These are phyloP conservation scores for Miamiensis avidus DNA, from an alignment of 169 alveolate genomes.

Conservation along the genomic window DNA sequence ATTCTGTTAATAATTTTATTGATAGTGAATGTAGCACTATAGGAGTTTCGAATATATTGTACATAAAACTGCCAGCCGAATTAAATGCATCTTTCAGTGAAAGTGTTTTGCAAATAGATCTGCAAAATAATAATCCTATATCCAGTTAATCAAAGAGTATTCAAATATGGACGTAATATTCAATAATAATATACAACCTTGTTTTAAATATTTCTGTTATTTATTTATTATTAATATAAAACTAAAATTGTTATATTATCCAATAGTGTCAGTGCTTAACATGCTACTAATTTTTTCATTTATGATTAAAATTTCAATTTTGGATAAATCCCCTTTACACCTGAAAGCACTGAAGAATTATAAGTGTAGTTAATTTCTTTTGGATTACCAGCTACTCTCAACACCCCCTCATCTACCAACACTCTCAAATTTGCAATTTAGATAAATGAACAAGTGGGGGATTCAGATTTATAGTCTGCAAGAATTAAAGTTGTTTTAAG, in stretches of 20 bases:
- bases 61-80: not conserved
- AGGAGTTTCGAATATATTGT: too few relatives aligned
- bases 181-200: not conserved
- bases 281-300: too few relatives aligned
- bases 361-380: not conserved
- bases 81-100: not conserved
- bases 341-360: not conserved
- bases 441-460: not conserved
- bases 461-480: not conserved
- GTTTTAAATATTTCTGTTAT: too few relatives aligned
- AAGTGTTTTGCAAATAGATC: not conserved
- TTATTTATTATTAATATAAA: too few relatives aligned
- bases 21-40: not conserved
- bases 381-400: not conserved
- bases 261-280: not conserved
- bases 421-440: not conserved
- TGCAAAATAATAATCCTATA: not conserved
- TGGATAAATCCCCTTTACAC: not conserved
- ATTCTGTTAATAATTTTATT: not conserved
- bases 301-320: not conserved
- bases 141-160: not conserved
- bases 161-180: not conserved
- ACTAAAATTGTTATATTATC: too few relatives aligned
- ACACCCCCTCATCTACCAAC: not conserved
- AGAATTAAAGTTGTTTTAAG: not conserved